Base-by-base conservation (phyloP, 75 land plant genomes). In the Cryptomeria japonica region DNA sequence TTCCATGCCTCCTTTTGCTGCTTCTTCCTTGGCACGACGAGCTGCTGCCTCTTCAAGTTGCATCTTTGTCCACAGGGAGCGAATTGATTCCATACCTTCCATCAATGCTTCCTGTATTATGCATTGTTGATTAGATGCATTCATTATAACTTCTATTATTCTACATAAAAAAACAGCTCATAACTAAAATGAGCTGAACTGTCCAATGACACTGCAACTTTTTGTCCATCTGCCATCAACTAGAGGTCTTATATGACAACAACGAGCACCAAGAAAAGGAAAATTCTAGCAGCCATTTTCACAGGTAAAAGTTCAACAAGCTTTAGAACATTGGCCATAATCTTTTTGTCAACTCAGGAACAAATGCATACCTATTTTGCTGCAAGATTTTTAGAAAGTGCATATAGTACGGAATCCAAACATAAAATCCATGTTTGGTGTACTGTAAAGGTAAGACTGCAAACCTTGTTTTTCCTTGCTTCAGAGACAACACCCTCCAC, bases 11-110 rank as follows among this genome's bases (percentile, higher is more conserved):
- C 94, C 96, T 78, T 49, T 85, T 14, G 87, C 42, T 80, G 95
- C 96, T 76, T 89, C 96, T 39, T 89, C 88, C 89, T 92, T 98
- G 10, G 94, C 97, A 78, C 86, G 76, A 55, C 90, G 91, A 37
- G 96, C 95, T 41, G 89, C 90, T 64, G 87, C 90, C 88, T 98
- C 99, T 64, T 91, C 88, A n/a, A 85, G 47, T 36, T 94, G 95
- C 38, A 93, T 93, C 80, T 94, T 91, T 72, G 41, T 84, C 88
- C 93, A 89, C 91, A 96, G 80, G 42, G 44, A 86, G 11, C 87
- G 84, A 68, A 97, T 87, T 38, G 90, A 90, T 47, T 98, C 92
- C 90, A 98, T 91, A 1, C 88, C 89, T 77, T 87, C 90, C 82
- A 92, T 61, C 90, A 98, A 86, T 34, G 44, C 91, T 90, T 92